Evolutionary conservation across 2,329 filamentous ascomycete genomes (phyloP).

Genomic region (Endoconidiophora polonica): DNA sequence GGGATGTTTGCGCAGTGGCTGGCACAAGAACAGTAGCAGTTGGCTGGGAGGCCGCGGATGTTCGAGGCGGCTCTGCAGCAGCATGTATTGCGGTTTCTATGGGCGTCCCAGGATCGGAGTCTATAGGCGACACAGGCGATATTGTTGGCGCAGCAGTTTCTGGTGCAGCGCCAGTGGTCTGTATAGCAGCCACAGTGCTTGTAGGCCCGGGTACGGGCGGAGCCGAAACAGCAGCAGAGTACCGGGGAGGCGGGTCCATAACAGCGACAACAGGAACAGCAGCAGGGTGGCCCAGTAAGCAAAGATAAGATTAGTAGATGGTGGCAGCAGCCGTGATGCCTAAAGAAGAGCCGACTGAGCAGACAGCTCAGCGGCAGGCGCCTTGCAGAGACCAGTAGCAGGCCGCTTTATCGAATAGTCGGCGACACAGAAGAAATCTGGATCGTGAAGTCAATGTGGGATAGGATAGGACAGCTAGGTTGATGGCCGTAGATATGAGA

Average conservation of each 20-base stretch:
- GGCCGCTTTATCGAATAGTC: too few relatives aligned
- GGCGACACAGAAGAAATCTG: too few relatives aligned
- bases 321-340: too few relatives aligned
- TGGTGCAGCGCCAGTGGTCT: neutral
- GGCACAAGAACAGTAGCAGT: neutral
- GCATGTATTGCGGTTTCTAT: neutral
- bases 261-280: neutral
- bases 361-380: too few relatives aligned
- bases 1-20: neutral
- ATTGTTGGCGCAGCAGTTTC: neutral
- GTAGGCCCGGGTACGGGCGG: neutral
- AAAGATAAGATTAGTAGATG: neutral
- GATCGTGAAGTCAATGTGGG: too few relatives aligned
- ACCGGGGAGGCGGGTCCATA: slow-evolving; percentile 10
- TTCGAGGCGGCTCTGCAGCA: neutral
- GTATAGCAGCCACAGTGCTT: neutral
- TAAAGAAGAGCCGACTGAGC: too few relatives aligned
- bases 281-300: neutral
- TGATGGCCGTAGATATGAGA: too few relatives aligned
- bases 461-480: too few relatives aligned
- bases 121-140: neutral
- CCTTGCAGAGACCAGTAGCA: too few relatives aligned
- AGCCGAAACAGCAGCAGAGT: slow-evolving; percentile 4
- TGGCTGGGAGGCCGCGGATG: neutral
- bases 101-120: neutral